Conservation (phyloP, 2,329 filamentous ascomycete species). For the Cercospora citrullina region DNA sequence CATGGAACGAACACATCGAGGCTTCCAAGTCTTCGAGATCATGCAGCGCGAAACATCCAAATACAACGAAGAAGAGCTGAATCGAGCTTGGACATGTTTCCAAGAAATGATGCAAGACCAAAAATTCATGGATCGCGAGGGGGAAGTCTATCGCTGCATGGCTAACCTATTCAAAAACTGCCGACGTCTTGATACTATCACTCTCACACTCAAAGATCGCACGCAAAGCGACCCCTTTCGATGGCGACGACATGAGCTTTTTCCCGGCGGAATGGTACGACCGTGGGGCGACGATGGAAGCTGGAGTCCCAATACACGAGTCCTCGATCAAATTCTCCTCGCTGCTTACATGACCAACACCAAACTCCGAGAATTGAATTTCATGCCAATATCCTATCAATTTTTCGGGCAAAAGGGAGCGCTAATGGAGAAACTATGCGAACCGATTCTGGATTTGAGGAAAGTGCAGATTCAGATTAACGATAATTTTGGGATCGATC, state of each 20-base stretch:
- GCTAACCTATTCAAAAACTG: neutral
- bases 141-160: neutral
- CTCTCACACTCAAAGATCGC: neutral
- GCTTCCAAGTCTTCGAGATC: neutral
- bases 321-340: neutral
- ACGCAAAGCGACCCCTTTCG: neutral
- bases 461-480: neutral
- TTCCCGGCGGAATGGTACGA: neutral
- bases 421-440: neutral
- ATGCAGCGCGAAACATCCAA: neutral
- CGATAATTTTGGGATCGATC: neutral
- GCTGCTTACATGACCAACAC: neutral
- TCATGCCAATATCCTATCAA: neutral
- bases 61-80: neutral
- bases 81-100: neutral
- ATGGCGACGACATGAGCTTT: neutral
- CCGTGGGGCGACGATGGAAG: neutral
- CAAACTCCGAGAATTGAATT: neutral
- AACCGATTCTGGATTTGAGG: neutral
- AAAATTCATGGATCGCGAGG: neutral
- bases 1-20: neutral
- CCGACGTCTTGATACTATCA: neutral
- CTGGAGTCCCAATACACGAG: neutral
- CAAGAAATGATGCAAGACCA: neutral
- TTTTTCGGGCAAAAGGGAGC: neutral